Base-by-base conservation (phyloP, 192 early-diverging fungal species). In the Coemansia sp. region DNA sequence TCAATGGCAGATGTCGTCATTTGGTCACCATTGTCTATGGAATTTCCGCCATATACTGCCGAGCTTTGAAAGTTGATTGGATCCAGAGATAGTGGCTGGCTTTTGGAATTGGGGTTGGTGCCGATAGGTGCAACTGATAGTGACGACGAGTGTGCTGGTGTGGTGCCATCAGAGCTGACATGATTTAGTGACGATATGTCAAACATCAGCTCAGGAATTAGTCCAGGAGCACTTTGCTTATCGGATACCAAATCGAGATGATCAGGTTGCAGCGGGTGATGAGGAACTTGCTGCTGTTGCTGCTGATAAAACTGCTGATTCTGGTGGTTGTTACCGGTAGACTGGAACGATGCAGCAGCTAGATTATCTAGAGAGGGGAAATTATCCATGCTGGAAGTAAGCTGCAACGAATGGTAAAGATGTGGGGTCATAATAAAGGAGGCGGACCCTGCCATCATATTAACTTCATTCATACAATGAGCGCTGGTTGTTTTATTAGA, bases 321-420 rank as follows among this genome's bases (percentile, higher is more conserved):
- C 33, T 59, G 49, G 6, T 66, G 50, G 33, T 3, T 39, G 58
- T 3, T 52, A 45, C 51, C 31, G 50, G 46, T 41, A 20, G 33
- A 42, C 33, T 45, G 43, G 19, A 49, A 23, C 30, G 40, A 69
- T 7, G 65, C 44, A 19, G 45, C 36, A 39, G 63, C 49, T 21
- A 75, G 26, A 47, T 61, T 69, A 41, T 68, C 58, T 33, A 75
- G 43, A 47, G 65, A 56, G 19, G 72, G 26, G 20, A 76, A 65
- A 55, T 65, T 70, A 39, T 70, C 63, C 66, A 76, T 76, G 48
- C 57, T 61, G 36, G 72, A 37, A 33, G 64, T 52, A 56, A 59
- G 38, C 40, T 61, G 50, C 35, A 69, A 41, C 31, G 61, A 42
- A 28, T 58, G 61, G 35, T 58, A 62, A 45, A 65, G 47, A 42